These are phyloP conservation scores for Hymenochaete sp. DNA, from an alignment of 1,284 basidiomycete genomes.

Conservation along the genomic window DNA sequence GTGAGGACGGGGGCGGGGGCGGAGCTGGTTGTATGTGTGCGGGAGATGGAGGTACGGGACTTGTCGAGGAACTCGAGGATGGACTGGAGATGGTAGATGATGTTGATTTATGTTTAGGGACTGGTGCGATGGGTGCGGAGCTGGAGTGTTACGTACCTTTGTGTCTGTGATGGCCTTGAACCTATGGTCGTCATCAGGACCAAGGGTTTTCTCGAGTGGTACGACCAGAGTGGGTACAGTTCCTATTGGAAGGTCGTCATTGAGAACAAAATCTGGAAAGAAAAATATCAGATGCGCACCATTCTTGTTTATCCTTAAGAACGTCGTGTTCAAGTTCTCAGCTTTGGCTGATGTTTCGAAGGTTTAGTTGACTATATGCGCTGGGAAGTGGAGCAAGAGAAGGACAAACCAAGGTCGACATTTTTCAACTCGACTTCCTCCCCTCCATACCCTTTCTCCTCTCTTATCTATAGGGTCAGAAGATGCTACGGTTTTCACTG, in stretches of 20 bases:
- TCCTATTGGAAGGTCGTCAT: constrained; percentile 32
- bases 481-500: no score
- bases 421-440: constrained; percentile 58
- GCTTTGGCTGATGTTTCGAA: constrained; percentile 56
- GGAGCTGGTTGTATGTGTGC: constrained; percentile 56
- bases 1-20: constrained; percentile 71
- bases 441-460: constrained; percentile 64
- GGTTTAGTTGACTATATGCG: constrained; percentile 2
- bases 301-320: constrained; percentile 70
- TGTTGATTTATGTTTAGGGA: constrained; percentile 10
- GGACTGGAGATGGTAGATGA: constrained; percentile 33
- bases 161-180: constrained; percentile 76
- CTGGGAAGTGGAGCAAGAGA: neutral
- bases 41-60: constrained; percentile 58
- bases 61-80: constrained; percentile 80
- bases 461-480: constrained; percentile 30
- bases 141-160: constrained; percentile 38
- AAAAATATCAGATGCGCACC: constrained; percentile 32
- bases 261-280: neutral
- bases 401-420: constrained; percentile 49
- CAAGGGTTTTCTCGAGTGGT: constrained; percentile 65
- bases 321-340: constrained; percentile 57
- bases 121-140: constrained; percentile 3
- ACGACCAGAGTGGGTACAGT: constrained; percentile 83
- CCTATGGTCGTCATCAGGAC: constrained; percentile 63